Conservation (phyloP, 345 rosid genomes). For the Cardamine occulta region DNA sequence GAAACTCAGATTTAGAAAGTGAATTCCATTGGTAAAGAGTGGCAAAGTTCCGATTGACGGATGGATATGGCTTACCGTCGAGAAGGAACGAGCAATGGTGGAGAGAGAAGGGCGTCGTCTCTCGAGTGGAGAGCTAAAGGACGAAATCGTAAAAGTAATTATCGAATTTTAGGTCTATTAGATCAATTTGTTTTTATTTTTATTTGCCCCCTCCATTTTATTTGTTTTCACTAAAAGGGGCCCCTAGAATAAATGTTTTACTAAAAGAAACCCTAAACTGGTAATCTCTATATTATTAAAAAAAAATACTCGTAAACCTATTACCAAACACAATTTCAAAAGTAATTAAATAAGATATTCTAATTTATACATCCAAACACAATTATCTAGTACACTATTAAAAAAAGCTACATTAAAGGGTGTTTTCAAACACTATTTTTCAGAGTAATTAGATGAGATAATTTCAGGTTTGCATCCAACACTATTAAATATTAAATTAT, state of each 20-base stretch:
- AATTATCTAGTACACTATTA: no score
- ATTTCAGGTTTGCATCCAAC: no score
- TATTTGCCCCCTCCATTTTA: background rate
- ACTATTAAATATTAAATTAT: no score
- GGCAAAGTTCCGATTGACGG: constrained; percentile 25
- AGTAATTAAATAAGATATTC: no score
- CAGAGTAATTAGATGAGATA: no score
- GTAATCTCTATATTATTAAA: no score
- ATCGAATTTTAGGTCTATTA: constrained; percentile 12
- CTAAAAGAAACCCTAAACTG: background rate
- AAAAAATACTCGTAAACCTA: no score
- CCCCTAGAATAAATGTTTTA: background rate
- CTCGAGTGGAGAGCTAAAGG: constrained; percentile 18
- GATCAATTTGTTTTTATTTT: background rate
- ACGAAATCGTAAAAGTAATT: constrained; percentile 18
- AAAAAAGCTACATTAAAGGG: no score
- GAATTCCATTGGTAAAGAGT: background rate
- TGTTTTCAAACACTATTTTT: no score
- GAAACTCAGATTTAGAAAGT: background rate
- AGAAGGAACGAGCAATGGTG: constrained; percentile 17
- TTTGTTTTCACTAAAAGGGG: background rate
- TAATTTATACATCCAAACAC: no score
- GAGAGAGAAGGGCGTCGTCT: constrained; percentile 10
- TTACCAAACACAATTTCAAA: no score
- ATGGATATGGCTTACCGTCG: constrained; percentile 33